Conservation (phyloP, 257 asterid species). For the Nicotiana knightiana region DNA sequence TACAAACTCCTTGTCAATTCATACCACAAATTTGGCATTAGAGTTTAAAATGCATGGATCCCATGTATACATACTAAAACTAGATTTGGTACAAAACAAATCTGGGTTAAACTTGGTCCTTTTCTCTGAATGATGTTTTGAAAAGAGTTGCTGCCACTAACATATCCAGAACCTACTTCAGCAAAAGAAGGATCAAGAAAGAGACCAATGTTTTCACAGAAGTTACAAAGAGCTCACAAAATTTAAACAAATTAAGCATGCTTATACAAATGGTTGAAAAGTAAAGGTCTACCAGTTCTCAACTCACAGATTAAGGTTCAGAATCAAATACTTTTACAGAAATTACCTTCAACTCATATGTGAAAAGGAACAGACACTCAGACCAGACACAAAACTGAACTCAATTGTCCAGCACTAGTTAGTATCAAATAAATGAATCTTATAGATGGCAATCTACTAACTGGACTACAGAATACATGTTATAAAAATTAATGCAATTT, state of each 20-base stretch:
- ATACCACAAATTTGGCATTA: not conserved
- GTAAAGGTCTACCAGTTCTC: constrained; percentile 3
- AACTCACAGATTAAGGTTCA: not conserved
- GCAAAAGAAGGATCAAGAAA: not conserved
- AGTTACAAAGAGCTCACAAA: not conserved
- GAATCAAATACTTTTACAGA: not conserved
- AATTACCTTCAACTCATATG: not conserved
- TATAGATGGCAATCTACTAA: not conserved
- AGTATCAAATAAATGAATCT: not conserved
- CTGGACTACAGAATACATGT: not conserved
- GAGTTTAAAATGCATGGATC: not conserved
- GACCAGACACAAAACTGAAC: not conserved
- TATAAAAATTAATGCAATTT: constrained; percentile 1
- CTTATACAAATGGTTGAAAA: not conserved
- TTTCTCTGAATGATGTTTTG: not conserved
- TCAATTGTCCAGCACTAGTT: not conserved
- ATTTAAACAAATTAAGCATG: not conserved
- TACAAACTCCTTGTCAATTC: not conserved
- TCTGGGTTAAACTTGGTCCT: not conserved
- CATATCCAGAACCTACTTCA: not conserved
- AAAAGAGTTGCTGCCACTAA: not conserved
- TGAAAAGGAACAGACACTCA: not conserved
- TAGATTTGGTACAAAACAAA: not conserved
- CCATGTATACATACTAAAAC: not conserved
- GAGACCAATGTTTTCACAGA: not conserved